Base-by-base conservation (phyloP, 2,329 filamentous ascomycete species). In the Passalora sequoiae region DNA sequence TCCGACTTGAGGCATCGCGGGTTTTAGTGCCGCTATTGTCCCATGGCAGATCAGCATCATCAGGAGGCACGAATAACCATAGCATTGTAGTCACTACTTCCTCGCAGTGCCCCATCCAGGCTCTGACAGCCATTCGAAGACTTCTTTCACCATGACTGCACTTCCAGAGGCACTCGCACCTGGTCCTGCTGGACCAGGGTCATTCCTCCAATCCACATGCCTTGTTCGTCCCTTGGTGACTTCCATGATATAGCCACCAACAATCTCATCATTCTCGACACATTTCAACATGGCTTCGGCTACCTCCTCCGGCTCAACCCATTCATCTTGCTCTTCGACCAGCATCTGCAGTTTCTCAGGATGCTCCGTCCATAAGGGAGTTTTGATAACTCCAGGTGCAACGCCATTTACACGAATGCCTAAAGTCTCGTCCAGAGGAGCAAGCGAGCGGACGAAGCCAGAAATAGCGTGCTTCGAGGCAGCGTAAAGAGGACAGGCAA, bases 221-320 rank as follows among this genome's bases (percentile, higher is more conserved):
- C 78, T 67, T 36, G 75, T 74, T 28, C 69, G 69, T 7, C 57
- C 60, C 53, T 74, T 73, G 3, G 73, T 71, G 1, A 81, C 74
- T 59, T 82, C 78, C 30, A 81, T 54, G 12, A 80, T 68, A 12
- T 68, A 73, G 0, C 76, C 75, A 3, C 72, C 75, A 2, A 58
- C 59, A 30, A 78, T 61, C 21, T 68, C 64, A 4, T 70, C 62
- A 33, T 76, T 72, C 48, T 76, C 72, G 27, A 78, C 62, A 44
- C 76, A 71, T 28, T 69, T 66, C 43, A 80, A 48, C 77, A 82
- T 81, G 2, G 73, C 74, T 30, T 72, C 67, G 0, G 76, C 77
- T 0, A 81, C 77, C 53, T 81, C 75, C 52, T 81, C 76, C 0
- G 77, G 68, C n/a, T 71, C 75, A 10, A 78, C 76, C 77, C 77